These are phyloP conservation scores for Barnettozyma pratensis DNA, from an alignment of 805 yeast genomes.

Conservation along the genomic window DNA sequence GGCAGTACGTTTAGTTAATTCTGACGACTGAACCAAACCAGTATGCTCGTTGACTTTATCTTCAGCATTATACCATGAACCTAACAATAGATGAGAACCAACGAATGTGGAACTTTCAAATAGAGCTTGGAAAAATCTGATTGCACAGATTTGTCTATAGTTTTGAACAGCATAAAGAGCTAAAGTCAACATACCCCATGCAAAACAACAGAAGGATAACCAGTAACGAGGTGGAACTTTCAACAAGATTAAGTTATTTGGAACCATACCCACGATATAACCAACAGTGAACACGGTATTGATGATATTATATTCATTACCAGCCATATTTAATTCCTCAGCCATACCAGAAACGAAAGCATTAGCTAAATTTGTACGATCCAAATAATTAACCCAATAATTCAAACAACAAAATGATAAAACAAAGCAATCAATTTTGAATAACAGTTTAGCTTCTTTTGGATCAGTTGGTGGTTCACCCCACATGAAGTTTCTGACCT, in stretches of 20 bases:
- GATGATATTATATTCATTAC: constrained; percentile 45
- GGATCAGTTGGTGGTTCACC: constrained; percentile 22
- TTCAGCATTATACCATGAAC: constrained; percentile 45
- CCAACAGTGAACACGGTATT: constrained; percentile 58
- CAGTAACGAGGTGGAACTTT: constrained; percentile 52
- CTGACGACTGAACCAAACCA: constrained; percentile 27
- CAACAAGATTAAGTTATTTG: constrained; percentile 49
- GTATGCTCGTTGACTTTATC: constrained; percentile 21
- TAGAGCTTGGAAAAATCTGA: constrained; percentile 56
- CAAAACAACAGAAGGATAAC: constrained; percentile 46
- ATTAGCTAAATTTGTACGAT: constrained; percentile 47
- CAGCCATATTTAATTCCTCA: constrained; percentile 44
- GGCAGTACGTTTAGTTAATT: constrained; percentile 46
- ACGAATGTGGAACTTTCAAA: constrained; percentile 55
- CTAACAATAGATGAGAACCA: constrained; percentile 51
- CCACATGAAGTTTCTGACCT: constrained; percentile 20
- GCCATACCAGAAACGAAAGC: constrained; percentile 70
- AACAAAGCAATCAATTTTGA: constrained; percentile 25
- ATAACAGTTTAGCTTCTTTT: constrained; percentile 16
- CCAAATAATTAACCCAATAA: constrained; percentile 46
- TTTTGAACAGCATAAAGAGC: constrained; percentile 43
- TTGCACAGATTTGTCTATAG: constrained; percentile 46
- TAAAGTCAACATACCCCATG: constrained; percentile 54
- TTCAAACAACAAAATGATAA: constrained; percentile 18
- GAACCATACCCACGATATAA: constrained; percentile 55